These are phyloP conservation scores for Meyerozyma sp. DNA, from an alignment of 1,139 yeast species.

Conservation along the genomic window DNA sequence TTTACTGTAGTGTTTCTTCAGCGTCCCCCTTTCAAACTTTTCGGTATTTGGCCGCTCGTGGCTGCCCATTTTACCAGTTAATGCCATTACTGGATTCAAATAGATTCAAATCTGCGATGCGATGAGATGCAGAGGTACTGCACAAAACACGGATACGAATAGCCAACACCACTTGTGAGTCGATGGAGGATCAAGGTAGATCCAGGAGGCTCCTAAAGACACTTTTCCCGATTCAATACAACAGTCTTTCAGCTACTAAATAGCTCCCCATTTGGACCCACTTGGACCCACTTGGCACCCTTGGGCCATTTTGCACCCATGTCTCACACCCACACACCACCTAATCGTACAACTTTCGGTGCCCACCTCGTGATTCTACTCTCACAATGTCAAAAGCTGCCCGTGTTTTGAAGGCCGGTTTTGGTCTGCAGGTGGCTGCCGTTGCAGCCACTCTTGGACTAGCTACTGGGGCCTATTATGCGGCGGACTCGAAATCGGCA, in stretches of 20 bases:
- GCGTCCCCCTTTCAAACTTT: constrained; percentile 18
- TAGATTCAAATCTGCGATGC: not conserved
- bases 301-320: not conserved
- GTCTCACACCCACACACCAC: not conserved
- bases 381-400: not conserved
- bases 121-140: not conserved
- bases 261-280: not conserved
- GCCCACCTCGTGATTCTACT: not conserved
- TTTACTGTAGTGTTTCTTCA: constrained; percentile 29
- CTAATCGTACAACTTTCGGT: not conserved
- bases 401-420: not conserved
- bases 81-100: not conserved
- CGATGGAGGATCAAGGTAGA: too few species aligned
- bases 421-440: not conserved
- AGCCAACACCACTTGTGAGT: not conserved
- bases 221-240: too few species aligned
- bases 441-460: not conserved
- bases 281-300: not conserved
- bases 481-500: constrained; percentile 74
- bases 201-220: too few species aligned
- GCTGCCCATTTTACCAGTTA: constrained; percentile 1
- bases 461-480: constrained; percentile 33
- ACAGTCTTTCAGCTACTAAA: too few species aligned
- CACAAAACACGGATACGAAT: not conserved
- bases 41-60: constrained; percentile 7